Percentiles rank a stretch among this genome's conserved stretches.
Evolutionary conservation across 768 basidiomycete species (phyloP).

Genomic region (Suillus bovinus): DNA sequence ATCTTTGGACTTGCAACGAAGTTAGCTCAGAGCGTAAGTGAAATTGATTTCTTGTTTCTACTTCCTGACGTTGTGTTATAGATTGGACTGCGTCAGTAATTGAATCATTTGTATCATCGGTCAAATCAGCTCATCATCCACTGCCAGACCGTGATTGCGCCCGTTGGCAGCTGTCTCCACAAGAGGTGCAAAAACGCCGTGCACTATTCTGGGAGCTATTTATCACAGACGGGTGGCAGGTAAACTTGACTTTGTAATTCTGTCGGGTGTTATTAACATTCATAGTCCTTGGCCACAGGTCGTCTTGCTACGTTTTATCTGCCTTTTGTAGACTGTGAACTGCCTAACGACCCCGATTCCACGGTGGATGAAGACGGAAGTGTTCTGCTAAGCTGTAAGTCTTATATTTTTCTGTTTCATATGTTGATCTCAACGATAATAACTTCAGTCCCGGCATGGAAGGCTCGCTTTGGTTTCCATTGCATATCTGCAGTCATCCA

Average conservation of each 20-base stretch:
- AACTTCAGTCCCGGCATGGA: slow-evolving; percentile 62
- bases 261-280: not conserved
- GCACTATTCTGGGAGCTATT: slow-evolving; percentile 75
- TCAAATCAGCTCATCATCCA: slow-evolving; percentile 17
- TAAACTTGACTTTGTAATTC: slow-evolving; percentile 25
- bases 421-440: not conserved
- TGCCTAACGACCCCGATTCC: slow-evolving; percentile 61
- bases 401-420: not conserved
- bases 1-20: slow-evolving; percentile 66
- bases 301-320: slow-evolving; percentile 67
- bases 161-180: slow-evolving; percentile 59
- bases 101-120: slow-evolving; percentile 7
- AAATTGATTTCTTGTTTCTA: not conserved
- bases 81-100: slow-evolving; percentile 66
- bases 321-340: slow-evolving; percentile 71
- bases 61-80: slow-evolving; percentile 24
- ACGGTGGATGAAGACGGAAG: slow-evolving; percentile 60
- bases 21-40: slow-evolving; percentile 65
- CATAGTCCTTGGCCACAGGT: slow-evolving; percentile 53
- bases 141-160: slow-evolving; percentile 67
- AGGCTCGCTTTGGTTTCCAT: slow-evolving; percentile 65
- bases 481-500: slow-evolving; percentile 70
- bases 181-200: slow-evolving; percentile 70
- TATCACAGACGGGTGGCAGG: slow-evolving; percentile 77
- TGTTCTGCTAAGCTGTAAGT: slow-evolving; percentile 59